A percentile compares a stretch with the other conserved stretches of the same genome.
Evolutionary conservation across 192 early-diverging fungal species (phyloP).

Genomic region (Rhizophagus clarus): DNA sequence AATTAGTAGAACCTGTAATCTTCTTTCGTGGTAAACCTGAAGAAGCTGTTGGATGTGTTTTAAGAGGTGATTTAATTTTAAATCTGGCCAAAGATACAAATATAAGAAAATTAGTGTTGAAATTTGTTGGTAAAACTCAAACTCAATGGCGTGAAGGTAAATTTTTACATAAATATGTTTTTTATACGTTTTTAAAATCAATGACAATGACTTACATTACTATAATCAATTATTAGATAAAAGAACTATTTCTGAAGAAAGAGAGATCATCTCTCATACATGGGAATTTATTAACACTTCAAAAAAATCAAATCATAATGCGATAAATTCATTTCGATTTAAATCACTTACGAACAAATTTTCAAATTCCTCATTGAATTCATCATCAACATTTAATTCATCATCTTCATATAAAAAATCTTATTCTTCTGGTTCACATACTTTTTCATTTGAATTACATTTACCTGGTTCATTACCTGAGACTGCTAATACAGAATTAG

Average conservation of each 20-base stretch:
- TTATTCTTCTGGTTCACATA: not conserved
- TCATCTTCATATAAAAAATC: not conserved
- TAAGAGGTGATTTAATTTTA: constrained; percentile 16
- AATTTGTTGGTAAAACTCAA: not conserved
- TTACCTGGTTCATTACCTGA: constrained; percentile 14
- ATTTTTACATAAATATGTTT: no score
- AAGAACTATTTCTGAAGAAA: not conserved
- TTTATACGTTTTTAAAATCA: no score
- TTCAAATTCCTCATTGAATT: not conserved
- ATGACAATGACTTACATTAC: no score
- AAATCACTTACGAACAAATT: not conserved
- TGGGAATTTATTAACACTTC: not conserved
- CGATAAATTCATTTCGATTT: not conserved
- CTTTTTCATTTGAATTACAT: constrained; percentile 9
- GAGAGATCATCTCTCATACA: constrained; percentile 1
- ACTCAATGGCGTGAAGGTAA: not conserved
- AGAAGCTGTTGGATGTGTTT: constrained; percentile 21
- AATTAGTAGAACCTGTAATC: constrained; percentile 18
- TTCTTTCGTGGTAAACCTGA: constrained; percentile 22
- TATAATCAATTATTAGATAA: no score
- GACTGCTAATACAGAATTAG: constrained; percentile 1
- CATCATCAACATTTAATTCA: not conserved
- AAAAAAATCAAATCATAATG: not conserved
- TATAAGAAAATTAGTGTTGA: constrained; percentile 13
- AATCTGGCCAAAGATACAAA: not conserved